Evolutionary conservation across 1,284 basidiomycete species (phyloP).

Genomic region (Ustilago crameri): DNA sequence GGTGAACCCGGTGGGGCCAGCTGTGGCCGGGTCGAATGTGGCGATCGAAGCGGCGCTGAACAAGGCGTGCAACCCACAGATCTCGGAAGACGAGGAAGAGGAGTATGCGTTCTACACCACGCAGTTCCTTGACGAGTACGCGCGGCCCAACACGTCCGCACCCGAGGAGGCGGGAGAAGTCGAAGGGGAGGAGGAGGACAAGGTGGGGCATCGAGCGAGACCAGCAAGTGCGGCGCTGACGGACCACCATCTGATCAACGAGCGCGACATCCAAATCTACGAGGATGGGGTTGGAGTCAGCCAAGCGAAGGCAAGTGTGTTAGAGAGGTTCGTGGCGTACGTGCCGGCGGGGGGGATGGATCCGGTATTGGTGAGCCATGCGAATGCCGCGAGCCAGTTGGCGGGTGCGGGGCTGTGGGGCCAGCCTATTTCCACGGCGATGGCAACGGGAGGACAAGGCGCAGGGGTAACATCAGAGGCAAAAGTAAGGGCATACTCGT

Average conservation of each 20-base stretch:
- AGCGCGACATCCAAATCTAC: slow-evolving; percentile 51
- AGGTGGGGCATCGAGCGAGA: background rate
- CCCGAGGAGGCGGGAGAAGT: slow-evolving; percentile 1
- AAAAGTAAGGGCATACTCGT: slow-evolving; percentile 46
- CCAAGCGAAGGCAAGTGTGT: slow-evolving; percentile 14
- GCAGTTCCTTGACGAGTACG: slow-evolving; percentile 42
- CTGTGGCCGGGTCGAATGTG: slow-evolving; percentile 31
- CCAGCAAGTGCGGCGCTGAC: slow-evolving; percentile 14
- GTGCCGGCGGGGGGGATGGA: too few relatives aligned
- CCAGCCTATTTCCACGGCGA: background rate
- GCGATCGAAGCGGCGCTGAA: slow-evolving; percentile 41
- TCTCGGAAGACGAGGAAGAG: slow-evolving; percentile 39
- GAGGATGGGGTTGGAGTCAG: slow-evolving; percentile 46
- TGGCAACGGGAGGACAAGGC: background rate
- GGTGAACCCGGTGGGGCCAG: slow-evolving; percentile 22
- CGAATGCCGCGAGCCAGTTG: slow-evolving; percentile 28
- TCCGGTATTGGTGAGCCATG: slow-evolving; percentile 39
- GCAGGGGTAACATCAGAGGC: slow-evolving; percentile 32
- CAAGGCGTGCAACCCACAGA: slow-evolving; percentile 43
- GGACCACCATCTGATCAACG: slow-evolving; percentile 46
- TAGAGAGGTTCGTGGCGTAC: slow-evolving; percentile 32
- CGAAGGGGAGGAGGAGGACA: background rate
- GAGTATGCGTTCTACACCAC: slow-evolving; percentile 51
- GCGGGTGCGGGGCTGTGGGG: background rate
- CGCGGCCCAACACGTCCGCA: slow-evolving; percentile 23